Conservation (phyloP, 257 asterid genomes). For the Solanum ahanhuiri region DNA sequence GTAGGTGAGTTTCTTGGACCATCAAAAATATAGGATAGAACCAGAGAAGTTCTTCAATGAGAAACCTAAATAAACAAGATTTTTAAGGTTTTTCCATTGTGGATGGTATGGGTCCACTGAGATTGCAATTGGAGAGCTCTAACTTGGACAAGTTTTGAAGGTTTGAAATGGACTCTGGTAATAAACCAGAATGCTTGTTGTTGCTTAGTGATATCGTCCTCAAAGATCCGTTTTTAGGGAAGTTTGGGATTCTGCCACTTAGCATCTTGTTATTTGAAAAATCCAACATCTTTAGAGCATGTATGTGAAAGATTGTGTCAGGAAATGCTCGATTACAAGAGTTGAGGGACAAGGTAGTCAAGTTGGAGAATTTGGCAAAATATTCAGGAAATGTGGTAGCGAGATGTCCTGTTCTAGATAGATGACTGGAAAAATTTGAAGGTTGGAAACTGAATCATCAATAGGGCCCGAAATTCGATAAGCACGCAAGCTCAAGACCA, state of each 20-base stretch:
- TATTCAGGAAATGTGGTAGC: background rate
- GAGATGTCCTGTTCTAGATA: background rate
- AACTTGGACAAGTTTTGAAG: too few relatives aligned
- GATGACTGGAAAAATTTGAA: background rate
- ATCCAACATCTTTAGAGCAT: background rate
- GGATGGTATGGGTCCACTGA: conserved; percentile 14
- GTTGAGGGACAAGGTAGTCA: background rate
- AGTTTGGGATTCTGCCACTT: background rate
- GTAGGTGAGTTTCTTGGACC: conserved; percentile 11
- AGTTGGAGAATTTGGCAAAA: conserved; percentile 1
- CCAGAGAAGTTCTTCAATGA: conserved; percentile 1
- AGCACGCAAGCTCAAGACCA: conserved; percentile 16
- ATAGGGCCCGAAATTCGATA: conserved; percentile 23
- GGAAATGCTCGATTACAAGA: conserved; percentile 1
- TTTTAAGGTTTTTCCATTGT: conserved; percentile 8
- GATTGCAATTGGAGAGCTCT: too few relatives aligned
- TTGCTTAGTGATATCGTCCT: conserved; percentile 3
- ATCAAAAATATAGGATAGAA: conserved; percentile 11
- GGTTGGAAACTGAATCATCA: background rate
- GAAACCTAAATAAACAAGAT: conserved; percentile 19
- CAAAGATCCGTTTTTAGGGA: conserved; percentile 5
- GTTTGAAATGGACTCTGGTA: conserved; percentile 14
- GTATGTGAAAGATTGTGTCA: background rate
- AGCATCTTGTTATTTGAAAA: conserved; percentile 7
- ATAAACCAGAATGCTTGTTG: conserved; percentile 16